Base-by-base conservation (phyloP, 2,329 filamentous ascomycete genomes). In the Pseudocercospora fuligena region DNA sequence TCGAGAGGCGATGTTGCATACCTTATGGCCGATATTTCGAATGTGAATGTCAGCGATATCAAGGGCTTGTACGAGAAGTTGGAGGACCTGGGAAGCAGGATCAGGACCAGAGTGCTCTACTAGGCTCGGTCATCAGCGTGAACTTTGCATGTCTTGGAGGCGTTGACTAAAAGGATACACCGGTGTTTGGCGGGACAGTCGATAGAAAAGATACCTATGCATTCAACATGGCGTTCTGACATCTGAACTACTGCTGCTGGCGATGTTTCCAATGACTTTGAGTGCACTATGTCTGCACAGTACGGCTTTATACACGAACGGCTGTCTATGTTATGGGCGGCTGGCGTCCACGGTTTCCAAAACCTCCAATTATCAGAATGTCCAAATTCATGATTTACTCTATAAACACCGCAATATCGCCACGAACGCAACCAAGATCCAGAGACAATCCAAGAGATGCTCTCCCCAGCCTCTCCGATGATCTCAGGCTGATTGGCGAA, bases 21-120 rank as follows among this genome's bases (percentile, higher is more conserved):
- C 79, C 85, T 99, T 69, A 97, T 99, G 94, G 95, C 95, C 7
- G 95, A 99, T 82, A 91, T 99, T 75, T 97, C 93, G 82, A 88
- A 91, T 69, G 93, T 98, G 73, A 89, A 91, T 75, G 86, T 88
- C 60, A 85, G 85, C 47, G 91, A 97, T 76, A 93, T 98, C 78
- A 94, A 92, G 81, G 89, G 93, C 67, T 88, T 99, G 63, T 93
- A 91, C 72, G 90, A 94, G 73, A 90, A 86, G 75, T 85, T 99
- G 46, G 93, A 98, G 79, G 87, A 86, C 66, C 85, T 97, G 67
- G 79, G 79, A 27, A 78, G 76, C 51, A 71, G 82, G 64, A 83
- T 84, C 66, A 77, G 82, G 66, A 84, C 82, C 19, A 77, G 82
- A 66, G 82, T 84, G 63, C 73, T 84, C 71, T 84, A 84, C 73